Evolutionary conservation across 2,329 filamentous ascomycete species (phyloP).

Genomic region (Dryadomyces sulphureus): DNA sequence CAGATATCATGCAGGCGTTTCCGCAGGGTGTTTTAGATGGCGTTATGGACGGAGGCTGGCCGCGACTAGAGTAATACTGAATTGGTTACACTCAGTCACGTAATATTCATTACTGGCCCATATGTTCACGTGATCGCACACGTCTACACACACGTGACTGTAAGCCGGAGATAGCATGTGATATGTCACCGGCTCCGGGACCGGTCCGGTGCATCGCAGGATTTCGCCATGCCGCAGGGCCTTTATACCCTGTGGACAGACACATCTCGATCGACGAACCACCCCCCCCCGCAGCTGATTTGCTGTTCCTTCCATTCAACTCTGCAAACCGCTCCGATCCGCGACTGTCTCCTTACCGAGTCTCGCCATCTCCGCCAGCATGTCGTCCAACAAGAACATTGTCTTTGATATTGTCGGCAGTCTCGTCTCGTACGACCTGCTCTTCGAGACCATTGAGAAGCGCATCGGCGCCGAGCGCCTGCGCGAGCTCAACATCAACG

Average conservation of each 20-base stretch:
- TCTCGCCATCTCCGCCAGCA: neutral
- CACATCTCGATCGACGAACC: too few relatives aligned
- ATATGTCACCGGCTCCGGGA: too few relatives aligned
- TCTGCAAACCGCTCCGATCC: too few relatives aligned
- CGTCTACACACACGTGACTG: too few relatives aligned
- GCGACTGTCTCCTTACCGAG: too few relatives aligned
- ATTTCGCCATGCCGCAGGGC: too few relatives aligned
- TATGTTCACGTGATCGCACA: too few relatives aligned
- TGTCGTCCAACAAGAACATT: conserved; percentile 18
- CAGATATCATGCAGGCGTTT: conserved; percentile 2
- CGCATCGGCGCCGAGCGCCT: conserved; percentile 23
- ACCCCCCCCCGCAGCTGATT: too few relatives aligned
- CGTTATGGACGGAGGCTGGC: conserved; percentile 1
- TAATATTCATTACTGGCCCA: neutral
- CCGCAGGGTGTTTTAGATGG: conserved; percentile 1
- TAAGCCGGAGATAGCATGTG: too few relatives aligned
- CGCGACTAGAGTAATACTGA: neutral
- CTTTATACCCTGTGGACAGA: too few relatives aligned
- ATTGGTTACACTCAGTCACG: neutral
- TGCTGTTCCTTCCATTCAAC: too few relatives aligned
- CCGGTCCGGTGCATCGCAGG: too few relatives aligned
- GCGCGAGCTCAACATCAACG: conserved; percentile 18
- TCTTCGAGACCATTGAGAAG: conserved; percentile 22
- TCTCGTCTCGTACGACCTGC: conserved; percentile 24
- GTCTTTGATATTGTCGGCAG: conserved; percentile 35